Evolutionary conservation across 305 asterid species (phyloP).

Genomic region (Fraxinus nigra): DNA sequence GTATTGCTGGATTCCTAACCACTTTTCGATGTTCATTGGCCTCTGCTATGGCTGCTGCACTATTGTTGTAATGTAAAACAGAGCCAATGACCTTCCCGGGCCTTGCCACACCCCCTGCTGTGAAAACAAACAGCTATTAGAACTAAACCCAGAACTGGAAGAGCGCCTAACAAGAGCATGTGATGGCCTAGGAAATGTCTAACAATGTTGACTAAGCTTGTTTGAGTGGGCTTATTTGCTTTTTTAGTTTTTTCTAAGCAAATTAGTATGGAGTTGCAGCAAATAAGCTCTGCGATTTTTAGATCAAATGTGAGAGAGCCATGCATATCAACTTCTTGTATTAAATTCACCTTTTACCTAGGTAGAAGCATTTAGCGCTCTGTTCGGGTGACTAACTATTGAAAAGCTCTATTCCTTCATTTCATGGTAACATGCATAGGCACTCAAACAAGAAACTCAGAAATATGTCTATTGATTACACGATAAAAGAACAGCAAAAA

Average conservation of each 20-base stretch:
- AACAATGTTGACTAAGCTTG: neutral
- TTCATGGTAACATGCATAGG: neutral
- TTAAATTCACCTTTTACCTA: neutral
- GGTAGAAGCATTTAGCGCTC: neutral
- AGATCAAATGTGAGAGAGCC: neutral
- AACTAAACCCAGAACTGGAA: neutral
- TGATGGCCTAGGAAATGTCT: neutral
- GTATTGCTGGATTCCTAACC: slow-evolving; percentile 54
- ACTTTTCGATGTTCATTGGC: slow-evolving; percentile 58
- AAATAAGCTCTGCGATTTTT: neutral
- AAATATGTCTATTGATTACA: neutral
- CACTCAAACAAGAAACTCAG: neutral
- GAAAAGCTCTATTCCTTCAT: neutral
- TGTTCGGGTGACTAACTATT: neutral
- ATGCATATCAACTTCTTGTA: neutral
- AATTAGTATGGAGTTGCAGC: neutral
- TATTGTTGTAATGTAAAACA: slow-evolving; percentile 57
- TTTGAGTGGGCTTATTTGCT: neutral
- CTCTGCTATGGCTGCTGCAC: slow-evolving; percentile 58
- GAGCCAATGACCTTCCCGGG: slow-evolving; percentile 87
- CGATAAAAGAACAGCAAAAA: neutral
- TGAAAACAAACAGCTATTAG: slow-evolving; percentile 8
- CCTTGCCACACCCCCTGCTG: slow-evolving; percentile 72
- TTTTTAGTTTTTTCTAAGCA: neutral
- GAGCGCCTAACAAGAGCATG: neutral